Conservation (phyloP, 208 protist genomes). For the Balamuthia mandrillaris region DNA sequence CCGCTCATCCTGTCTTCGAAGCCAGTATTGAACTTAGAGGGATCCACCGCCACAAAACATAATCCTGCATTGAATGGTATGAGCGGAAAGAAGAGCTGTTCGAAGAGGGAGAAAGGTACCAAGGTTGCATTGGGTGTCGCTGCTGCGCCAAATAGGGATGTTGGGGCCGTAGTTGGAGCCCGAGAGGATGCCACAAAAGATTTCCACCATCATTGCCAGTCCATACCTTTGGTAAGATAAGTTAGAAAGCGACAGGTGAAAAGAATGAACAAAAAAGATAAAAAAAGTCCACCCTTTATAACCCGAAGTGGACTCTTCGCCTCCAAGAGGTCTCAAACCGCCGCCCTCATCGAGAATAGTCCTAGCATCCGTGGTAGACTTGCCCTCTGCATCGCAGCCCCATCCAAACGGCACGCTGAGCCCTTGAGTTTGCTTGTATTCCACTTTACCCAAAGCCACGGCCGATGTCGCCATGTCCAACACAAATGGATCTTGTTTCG, state of each 20-base stretch:
- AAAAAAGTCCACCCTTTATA: conserved; percentile 61
- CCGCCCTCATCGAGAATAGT: background rate
- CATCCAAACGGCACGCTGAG: conserved; percentile 27
- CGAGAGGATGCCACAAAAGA: conserved; percentile 1
- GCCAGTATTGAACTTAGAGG: background rate
- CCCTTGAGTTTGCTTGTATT: conserved; percentile 42
- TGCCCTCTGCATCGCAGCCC: conserved; percentile 47
- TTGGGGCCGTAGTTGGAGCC: conserved; percentile 3
- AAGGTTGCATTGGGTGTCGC: no score
- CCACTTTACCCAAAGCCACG: conserved; percentile 51
- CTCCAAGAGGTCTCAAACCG: background rate
- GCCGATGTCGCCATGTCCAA: conserved; percentile 59
- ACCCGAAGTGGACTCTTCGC: conserved; percentile 47
- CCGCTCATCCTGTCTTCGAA: background rate
- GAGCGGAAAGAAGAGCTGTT: no score
- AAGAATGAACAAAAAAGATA: background rate
- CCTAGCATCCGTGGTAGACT: background rate
- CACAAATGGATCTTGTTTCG: conserved; percentile 30
- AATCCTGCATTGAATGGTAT: background rate
- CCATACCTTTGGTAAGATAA: background rate
- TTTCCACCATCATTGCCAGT: conserved; percentile 19
- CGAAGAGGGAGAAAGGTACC: no score
- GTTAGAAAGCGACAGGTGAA: no score
- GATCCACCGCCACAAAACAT: conserved; percentile 18
- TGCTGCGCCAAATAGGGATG: conserved; percentile 10